phyloP scores from a whole-genome alignment of 768 basidiomycete species.

The Tylopilus felleus region DNA sequence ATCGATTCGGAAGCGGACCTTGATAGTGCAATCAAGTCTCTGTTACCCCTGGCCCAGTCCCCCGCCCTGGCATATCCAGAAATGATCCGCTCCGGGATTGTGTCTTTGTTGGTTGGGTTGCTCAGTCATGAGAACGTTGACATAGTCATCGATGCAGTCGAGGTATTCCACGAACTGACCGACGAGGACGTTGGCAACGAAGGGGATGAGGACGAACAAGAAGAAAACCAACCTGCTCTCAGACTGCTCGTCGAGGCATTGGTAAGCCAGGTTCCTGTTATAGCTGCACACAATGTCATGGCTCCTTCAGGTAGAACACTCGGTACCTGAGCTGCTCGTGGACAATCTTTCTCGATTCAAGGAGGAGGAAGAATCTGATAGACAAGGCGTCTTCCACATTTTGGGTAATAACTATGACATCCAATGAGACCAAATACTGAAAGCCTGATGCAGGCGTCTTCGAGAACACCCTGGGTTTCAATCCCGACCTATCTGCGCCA shows the following conservation, averaged over 20 bases:
- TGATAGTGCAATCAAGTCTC: constrained; percentile 77
- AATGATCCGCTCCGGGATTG: constrained; percentile 70
- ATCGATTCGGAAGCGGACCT: constrained; percentile 98
- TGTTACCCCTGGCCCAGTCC: constrained; percentile 86
- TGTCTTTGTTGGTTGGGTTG: constrained; percentile 72
- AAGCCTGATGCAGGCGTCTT: constrained; percentile 61
- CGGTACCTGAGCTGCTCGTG: constrained; percentile 83
- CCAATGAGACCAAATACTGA: background rate
- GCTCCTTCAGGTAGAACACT: constrained; percentile 65
- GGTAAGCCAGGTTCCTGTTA: constrained; percentile 44
- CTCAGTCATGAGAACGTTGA: constrained; percentile 96
- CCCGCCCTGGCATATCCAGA: constrained; percentile 87
- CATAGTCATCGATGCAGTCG: constrained; percentile 94
- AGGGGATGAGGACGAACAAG: constrained; percentile 59
- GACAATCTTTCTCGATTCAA: constrained; percentile 87
- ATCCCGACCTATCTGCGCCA: constrained; percentile 66
- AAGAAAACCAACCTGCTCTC: constrained; percentile 60
- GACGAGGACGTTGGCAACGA: constrained; percentile 93
- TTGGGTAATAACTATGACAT: constrained; percentile 50
- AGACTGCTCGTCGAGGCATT: constrained; percentile 72
- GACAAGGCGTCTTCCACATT: constrained; percentile 90
- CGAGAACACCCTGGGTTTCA: constrained; percentile 88
- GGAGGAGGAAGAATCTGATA: constrained; percentile 86
- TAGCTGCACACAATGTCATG: constrained; percentile 1
- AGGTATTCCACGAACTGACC: constrained; percentile 89